Evolutionary conservation across 345 rosid species (phyloP).

Genomic region (Kernera saxatilis): DNA sequence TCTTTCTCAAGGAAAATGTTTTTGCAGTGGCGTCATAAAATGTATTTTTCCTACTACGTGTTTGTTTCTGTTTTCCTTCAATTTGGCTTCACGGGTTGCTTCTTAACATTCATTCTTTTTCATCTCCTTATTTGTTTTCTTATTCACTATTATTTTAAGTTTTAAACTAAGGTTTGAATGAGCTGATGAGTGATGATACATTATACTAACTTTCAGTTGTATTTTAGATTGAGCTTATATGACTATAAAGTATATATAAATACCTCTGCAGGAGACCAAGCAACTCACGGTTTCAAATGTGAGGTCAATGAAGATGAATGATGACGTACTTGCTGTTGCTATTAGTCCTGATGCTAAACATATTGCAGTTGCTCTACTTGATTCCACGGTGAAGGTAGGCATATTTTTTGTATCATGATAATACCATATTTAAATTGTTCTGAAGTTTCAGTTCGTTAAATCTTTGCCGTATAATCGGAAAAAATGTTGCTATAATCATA

Average conservation of each 20-base stretch:
- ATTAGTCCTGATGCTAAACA: conserved; percentile 86
- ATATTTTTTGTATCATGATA: neutral
- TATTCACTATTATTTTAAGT: neutral
- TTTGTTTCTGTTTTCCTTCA: neutral
- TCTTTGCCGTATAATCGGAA: neutral
- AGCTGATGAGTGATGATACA: neutral
- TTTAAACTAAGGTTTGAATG: neutral
- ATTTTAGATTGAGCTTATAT: neutral
- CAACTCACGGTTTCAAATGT: conserved; percentile 56
- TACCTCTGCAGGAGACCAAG: conserved; percentile 55
- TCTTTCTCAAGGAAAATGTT: neutral
- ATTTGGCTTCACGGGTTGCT: neutral
- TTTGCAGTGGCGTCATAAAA: neutral
- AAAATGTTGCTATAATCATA: neutral
- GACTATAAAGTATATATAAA: neutral
- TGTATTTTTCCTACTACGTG: neutral
- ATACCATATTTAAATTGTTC: neutral
- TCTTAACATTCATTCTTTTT: neutral
- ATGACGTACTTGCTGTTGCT: conserved; percentile 81
- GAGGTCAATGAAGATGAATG: conserved; percentile 87
- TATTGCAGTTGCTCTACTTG: conserved; percentile 86
- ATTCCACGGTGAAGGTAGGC: conserved; percentile 89
- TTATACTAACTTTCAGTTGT: neutral
- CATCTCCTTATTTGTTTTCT: neutral
- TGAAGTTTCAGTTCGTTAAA: neutral